phyloP scores from a whole-genome alignment of 345 rosid genomes.

The Streptanthus diversifolius region DNA sequence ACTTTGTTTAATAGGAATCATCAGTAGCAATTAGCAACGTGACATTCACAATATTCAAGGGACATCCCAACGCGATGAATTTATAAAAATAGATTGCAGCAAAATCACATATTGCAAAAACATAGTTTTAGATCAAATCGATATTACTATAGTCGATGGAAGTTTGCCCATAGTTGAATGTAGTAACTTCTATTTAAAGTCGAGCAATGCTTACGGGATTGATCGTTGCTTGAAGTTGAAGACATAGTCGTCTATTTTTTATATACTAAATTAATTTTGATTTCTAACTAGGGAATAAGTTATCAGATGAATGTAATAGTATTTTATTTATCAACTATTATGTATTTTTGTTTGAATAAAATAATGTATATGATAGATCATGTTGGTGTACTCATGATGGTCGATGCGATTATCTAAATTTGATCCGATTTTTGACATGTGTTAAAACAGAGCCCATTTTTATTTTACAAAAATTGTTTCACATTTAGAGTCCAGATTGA shows the following conservation, averaged over 20 bases:
- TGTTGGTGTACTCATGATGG: background rate
- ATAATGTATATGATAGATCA: background rate
- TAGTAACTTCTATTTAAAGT: background rate
- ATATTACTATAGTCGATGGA: slow-evolving; percentile 13
- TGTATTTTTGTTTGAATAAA: background rate
- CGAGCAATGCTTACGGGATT: background rate
- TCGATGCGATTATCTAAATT: too few species aligned
- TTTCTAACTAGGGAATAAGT: background rate
- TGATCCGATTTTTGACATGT: too few species aligned
- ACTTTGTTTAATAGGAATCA: background rate
- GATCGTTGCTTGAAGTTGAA: background rate
- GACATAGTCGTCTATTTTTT: background rate
- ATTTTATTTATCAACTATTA: background rate
- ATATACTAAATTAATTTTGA: background rate
- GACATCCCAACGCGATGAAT: background rate
- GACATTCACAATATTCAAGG: slow-evolving; percentile 1
- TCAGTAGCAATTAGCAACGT: slow-evolving; percentile 31
- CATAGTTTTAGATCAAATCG: slow-evolving; percentile 4
- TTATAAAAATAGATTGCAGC: slow-evolving; percentile 20
- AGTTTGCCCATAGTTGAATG: background rate
- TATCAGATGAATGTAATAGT: background rate
- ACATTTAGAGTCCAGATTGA: too few species aligned
- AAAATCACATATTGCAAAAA: slow-evolving; percentile 7
- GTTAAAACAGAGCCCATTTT: too few species aligned
- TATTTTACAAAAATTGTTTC: too few species aligned